Evolutionary conservation across 73 alveolate species (phyloP).

Genomic region (Paramecium tetraurelia): DNA sequence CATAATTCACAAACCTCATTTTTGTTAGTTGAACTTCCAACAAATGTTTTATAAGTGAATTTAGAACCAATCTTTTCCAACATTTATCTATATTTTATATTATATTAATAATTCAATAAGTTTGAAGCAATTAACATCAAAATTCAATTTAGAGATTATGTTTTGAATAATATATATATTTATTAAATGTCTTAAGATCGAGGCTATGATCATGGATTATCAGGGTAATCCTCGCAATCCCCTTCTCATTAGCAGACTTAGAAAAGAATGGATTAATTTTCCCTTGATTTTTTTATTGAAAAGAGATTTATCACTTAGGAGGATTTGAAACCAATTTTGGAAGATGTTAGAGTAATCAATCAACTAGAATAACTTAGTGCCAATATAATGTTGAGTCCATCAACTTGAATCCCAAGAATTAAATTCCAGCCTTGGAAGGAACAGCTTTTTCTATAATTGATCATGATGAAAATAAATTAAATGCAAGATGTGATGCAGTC

Average conservation of each 20-base stretch:
- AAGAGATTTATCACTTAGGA: neutral
- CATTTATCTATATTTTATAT: neutral
- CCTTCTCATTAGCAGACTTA: neutral
- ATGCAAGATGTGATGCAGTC: slow-evolving; percentile 29
- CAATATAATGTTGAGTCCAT: neutral
- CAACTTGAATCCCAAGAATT: neutral
- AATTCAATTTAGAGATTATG: neutral
- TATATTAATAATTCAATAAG: neutral
- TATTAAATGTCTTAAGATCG: neutral
- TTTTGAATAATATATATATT: neutral
- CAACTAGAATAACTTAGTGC: neutral
- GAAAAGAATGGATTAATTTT: neutral
- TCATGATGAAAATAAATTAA: neutral
- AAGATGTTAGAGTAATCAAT: neutral
- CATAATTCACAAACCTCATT: neutral
- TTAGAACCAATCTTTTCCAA: neutral
- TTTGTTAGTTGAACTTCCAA: neutral
- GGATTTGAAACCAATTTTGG: neutral
- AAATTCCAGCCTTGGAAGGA: slow-evolving; percentile 39
- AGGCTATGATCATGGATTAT: neutral
- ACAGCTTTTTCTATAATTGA: slow-evolving; percentile 12
- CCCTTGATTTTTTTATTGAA: slow-evolving; percentile 34
- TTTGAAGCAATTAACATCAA: neutral
- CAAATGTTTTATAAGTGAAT: neutral
- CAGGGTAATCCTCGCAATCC: neutral